phyloP scores from a whole-genome alignment of 2,329 filamentous ascomycete species.

The Ampelomyces quisqualis region DNA sequence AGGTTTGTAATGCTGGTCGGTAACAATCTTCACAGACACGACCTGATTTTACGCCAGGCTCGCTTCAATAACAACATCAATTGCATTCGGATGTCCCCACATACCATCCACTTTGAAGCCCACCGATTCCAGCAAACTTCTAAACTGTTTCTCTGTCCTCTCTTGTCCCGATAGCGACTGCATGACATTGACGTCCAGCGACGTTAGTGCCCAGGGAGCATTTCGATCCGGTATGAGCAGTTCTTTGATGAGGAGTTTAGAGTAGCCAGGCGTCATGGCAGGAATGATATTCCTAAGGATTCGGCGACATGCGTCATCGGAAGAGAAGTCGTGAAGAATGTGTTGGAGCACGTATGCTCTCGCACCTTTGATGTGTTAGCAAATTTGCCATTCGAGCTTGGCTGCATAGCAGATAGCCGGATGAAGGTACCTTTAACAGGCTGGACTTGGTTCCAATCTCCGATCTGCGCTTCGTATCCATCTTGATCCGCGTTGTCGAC shows the following conservation, averaged over 20 bases:
- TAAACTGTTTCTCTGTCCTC: constrained; percentile 5
- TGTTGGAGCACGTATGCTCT: constrained; percentile 10
- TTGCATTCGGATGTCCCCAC: constrained; percentile 5
- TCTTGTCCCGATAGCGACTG: constrained; percentile 8
- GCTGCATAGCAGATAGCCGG: too few relatives aligned
- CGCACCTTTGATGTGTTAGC: constrained; percentile 2
- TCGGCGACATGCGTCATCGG: constrained; percentile 7
- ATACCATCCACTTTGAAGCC: constrained; percentile 8
- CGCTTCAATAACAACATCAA: constrained; percentile 9
- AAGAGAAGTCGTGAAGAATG: constrained; percentile 9
- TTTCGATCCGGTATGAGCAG: constrained; percentile 9
- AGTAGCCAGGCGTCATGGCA: constrained; percentile 11
- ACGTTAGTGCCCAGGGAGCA: constrained; percentile 9
- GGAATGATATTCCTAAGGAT: constrained; percentile 9
- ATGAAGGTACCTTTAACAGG: constrained; percentile 5
- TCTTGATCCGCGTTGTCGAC: constrained; percentile 6
- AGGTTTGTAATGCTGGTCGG: too few relatives aligned
- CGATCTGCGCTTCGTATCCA: constrained; percentile 10
- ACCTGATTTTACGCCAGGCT: constrained; percentile 4
- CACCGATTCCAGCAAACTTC: constrained; percentile 6
- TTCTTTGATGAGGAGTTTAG: constrained; percentile 12
- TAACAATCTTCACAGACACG: too few relatives aligned
- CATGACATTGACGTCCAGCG: constrained; percentile 11
- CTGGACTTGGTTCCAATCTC: constrained; percentile 8
- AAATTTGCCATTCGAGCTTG: too few relatives aligned